Conservation (phyloP, 768 basidiomycete genomes). For the Boletus bicolor region DNA sequence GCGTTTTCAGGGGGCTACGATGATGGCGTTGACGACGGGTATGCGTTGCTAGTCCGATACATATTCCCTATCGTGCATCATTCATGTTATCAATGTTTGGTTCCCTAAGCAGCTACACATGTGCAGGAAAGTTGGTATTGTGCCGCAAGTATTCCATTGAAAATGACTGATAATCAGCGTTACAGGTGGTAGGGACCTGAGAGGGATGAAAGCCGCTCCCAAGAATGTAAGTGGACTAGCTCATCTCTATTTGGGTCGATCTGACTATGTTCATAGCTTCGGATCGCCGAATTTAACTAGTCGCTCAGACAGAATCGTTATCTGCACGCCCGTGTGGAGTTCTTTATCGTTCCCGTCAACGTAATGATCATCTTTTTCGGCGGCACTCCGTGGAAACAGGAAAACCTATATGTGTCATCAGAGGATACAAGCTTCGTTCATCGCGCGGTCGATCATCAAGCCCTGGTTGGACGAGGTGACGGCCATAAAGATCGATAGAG, state of each 20-base stretch:
- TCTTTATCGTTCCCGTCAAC: no score
- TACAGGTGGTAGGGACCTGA: constrained; percentile 79
- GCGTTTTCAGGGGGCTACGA: constrained; percentile 89
- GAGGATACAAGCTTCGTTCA: constrained; percentile 66
- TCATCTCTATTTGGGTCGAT: background rate
- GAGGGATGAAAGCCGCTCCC: constrained; percentile 76
- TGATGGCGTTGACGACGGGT: constrained; percentile 79
- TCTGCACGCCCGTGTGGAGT: background rate
- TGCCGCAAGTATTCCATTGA: no score
- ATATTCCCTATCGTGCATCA: background rate
- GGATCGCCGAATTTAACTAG: constrained; percentile 85
- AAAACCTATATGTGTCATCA: constrained; percentile 84
- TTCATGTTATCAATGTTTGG: background rate
- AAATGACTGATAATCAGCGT: background rate
- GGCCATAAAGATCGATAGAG: constrained; percentile 9
- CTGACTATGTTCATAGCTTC: constrained; percentile 48
- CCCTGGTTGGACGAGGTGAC: no score
- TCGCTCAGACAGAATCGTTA: constrained; percentile 67
- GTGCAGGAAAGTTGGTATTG: constrained; percentile 60
- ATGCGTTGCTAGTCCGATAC: constrained; percentile 64
- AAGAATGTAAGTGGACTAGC: constrained; percentile 63
- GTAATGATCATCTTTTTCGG: no score
- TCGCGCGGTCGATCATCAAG: constrained; percentile 57
- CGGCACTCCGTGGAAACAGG: no score
- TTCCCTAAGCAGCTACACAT: constrained; percentile 63